Conservation (phyloP, 2,329 filamentous ascomycete genomes). For the Zymoseptoria ardabiliae region DNA sequence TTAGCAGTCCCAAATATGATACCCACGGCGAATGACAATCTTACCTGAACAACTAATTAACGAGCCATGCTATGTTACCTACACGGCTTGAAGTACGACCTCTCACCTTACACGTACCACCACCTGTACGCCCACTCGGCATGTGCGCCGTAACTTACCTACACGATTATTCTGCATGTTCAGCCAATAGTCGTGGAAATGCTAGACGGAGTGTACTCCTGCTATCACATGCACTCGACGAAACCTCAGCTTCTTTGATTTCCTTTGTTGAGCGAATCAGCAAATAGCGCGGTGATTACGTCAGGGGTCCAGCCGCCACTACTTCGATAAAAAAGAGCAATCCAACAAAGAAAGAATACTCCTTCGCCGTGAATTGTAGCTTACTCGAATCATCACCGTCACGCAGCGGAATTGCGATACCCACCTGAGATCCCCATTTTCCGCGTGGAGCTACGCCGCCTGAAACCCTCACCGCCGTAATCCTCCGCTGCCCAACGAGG, state of each 20-base stretch:
- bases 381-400: too few relatives aligned
- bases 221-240: not conserved
- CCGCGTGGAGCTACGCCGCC: not conserved
- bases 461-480: not conserved
- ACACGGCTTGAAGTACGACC: not conserved
- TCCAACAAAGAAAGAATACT: not conserved
- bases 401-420: not conserved
- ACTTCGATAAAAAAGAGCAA: not conserved
- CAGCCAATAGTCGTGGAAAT: too few relatives aligned
- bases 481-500: not conserved
- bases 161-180: not conserved
- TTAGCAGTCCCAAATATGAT: not conserved
- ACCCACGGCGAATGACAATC: not conserved
- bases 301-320: not conserved
- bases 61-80: not conserved
- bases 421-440: not conserved
- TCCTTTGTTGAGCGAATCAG: not conserved
- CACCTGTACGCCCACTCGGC: not conserved
- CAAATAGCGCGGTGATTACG: not conserved
- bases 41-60: not conserved
- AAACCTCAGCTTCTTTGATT: not conserved
- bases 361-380: not conserved
- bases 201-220: not conserved
- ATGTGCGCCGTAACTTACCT: not conserved
- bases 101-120: not conserved